Base-by-base conservation (phyloP, 179 eudicot genomes). In the Drosera spatulata region DNA sequence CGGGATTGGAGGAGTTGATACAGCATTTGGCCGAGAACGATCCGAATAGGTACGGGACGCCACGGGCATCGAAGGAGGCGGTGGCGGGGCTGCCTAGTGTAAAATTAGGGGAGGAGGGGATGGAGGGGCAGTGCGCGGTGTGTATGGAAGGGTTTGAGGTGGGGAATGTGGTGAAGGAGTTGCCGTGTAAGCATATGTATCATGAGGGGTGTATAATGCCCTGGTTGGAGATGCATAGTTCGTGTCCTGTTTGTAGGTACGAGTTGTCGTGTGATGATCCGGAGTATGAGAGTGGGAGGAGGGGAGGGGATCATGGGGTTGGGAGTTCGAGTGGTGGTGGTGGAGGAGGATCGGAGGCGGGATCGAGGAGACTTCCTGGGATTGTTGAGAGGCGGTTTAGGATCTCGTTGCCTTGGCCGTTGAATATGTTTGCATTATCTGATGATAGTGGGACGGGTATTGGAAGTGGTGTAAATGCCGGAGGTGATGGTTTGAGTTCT, bases 241-340 rank as follows among this genome's bases (percentile, higher is more conserved):
- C n/a, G n/a, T n/a, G n/a, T n/a, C n/a, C n/a, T n/a, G n/a, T n/a
- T n/a, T n/a, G n/a, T n/a, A n/a, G 76, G 38, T 68, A 41, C 58
- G 80, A 76, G 55, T 58, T 76, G 61, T 76, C 86, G 0, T 79
- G 86, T 1, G 89, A 84, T 76, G 89, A 84, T 55, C 77, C 73
- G 42, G 86, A 84, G 43, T 81, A 84, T 43, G 80, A 84, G 64
- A 61, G 53, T 44, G 22, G 72, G 45, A 65, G 22, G 48, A 68
- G 39, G 64, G 68, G 48, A 4, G n/a, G n/a, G n/a, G 41, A 12
- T 41, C 44, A 47, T 8, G 58, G 45, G 46, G 42, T 53, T 2
- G 63, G 47, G 38, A 49, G 45, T 49, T 40, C 41, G 5, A 54
- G 11, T 50, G 39, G 14, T 6, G 61, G 56, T 44, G 42, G 50